Conservation (phyloP, 805 yeast species). For the Yarrowia bubula region DNA sequence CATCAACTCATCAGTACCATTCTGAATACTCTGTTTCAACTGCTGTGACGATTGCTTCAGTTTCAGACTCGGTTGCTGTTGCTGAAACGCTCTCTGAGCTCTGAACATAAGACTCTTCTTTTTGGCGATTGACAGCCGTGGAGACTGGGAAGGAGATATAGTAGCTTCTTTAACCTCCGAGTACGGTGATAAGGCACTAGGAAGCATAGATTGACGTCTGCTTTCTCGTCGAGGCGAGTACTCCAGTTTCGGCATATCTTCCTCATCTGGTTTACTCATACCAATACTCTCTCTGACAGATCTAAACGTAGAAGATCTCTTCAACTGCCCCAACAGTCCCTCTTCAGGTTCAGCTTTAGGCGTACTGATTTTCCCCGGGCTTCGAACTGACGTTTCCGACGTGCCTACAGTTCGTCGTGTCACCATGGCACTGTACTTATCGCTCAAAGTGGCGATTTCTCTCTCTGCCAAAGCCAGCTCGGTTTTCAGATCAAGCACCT, state of each 20-base stretch:
- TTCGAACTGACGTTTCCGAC: neutral
- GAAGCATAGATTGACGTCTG: constrained; percentile 12
- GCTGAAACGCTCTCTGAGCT: constrained; percentile 19
- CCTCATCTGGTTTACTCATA: neutral
- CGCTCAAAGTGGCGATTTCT: constrained; percentile 6
- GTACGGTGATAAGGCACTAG: neutral
- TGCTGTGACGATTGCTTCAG: constrained; percentile 25
- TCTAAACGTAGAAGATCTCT: constrained; percentile 16
- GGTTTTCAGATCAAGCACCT: constrained; percentile 13
- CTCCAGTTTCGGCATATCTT: neutral
- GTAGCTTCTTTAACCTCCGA: constrained; percentile 7
- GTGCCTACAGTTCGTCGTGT: constrained; percentile 7
- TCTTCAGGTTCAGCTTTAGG: neutral
- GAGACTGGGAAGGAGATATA: neutral
- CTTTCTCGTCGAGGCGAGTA: neutral
- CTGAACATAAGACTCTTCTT: constrained; percentile 27
- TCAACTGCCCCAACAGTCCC: neutral
- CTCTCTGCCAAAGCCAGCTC: constrained; percentile 8
- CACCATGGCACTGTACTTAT: constrained; percentile 15
- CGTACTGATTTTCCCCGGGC: neutral
- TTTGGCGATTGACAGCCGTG: constrained; percentile 19
- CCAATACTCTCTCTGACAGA: constrained; percentile 16
- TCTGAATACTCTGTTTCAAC: constrained; percentile 18
- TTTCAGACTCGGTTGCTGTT: constrained; percentile 9
- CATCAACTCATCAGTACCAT: constrained; percentile 12